phyloP scores from a whole-genome alignment of 805 yeast genomes.

The Zygoascus ofunaensis region DNA sequence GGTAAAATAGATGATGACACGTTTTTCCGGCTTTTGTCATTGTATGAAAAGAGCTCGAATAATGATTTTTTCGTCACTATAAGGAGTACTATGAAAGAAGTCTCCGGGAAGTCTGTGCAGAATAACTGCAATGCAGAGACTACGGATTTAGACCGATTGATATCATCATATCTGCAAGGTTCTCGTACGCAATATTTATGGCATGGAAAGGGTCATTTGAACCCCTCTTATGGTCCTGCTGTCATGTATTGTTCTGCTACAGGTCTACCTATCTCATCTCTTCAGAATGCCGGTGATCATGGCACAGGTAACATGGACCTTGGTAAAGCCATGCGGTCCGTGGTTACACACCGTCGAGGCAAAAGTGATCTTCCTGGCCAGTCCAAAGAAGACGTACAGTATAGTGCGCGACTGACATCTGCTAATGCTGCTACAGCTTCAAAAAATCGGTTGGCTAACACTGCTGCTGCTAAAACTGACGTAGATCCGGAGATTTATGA shows the following conservation, averaged over 20 bases:
- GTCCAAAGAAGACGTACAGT: not conserved
- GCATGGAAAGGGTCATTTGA: constrained; percentile 41
- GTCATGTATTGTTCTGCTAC: constrained; percentile 16
- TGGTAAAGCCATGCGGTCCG: constrained; percentile 16
- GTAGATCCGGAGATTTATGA: constrained; percentile 5
- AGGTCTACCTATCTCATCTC: constrained; percentile 17
- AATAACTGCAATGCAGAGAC: constrained; percentile 29
- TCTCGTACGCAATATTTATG: constrained; percentile 32
- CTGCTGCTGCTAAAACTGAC: constrained; percentile 2
- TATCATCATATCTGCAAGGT: constrained; percentile 25
- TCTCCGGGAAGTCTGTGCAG: constrained; percentile 32
- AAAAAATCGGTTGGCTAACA: constrained; percentile 6
- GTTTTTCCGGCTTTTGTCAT: constrained; percentile 37
- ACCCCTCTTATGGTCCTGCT: constrained; percentile 18
- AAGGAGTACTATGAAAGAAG: constrained; percentile 65
- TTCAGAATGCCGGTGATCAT: constrained; percentile 9
- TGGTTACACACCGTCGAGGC: constrained; percentile 3
- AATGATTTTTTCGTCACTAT: constrained; percentile 40
- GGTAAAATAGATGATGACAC: constrained; percentile 52
- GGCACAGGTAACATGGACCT: constrained; percentile 11
- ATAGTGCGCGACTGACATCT: not conserved
- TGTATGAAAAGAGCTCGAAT: constrained; percentile 37
- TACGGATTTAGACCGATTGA: constrained; percentile 27
- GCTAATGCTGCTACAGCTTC: not conserved
- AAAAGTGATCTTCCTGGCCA: constrained; percentile 3